Percentiles rank a stretch among this genome's conserved stretches.
These are phyloP conservation scores for Cytospora piceicola DNA, from an alignment of 2,329 filamentous ascomycete genomes.

Conservation along the genomic window DNA sequence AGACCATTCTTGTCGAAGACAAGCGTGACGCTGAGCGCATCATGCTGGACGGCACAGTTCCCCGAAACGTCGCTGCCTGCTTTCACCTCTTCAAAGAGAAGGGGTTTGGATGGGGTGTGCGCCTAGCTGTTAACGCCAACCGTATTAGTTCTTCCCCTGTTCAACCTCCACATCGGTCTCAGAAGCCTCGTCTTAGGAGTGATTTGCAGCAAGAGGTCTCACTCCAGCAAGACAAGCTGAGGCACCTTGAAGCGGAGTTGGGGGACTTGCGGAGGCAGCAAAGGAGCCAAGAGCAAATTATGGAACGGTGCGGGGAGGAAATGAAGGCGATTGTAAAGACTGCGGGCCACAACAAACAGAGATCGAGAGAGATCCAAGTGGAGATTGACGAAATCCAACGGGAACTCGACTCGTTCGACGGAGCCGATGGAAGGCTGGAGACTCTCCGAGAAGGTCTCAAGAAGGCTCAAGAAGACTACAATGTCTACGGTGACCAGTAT, in stretches of 20 bases:
- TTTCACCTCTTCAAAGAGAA: constrained; percentile 66
- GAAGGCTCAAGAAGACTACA: constrained; percentile 49
- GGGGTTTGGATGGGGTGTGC: constrained; percentile 61
- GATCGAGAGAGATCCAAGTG: constrained; percentile 64
- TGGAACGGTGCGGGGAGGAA: constrained; percentile 53
- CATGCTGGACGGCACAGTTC: constrained; percentile 67
- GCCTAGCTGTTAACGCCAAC: constrained; percentile 48
- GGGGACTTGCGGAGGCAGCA: constrained; percentile 54
- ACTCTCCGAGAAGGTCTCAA: constrained; percentile 61
- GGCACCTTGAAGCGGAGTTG: constrained; percentile 60
- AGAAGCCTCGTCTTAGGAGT: constrained; percentile 75
- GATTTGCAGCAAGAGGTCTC: constrained; percentile 49
- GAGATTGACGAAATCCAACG: constrained; percentile 56
- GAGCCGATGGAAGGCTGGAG: constrained; percentile 69
- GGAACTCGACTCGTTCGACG: constrained; percentile 68
- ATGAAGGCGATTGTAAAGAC: constrained; percentile 53
- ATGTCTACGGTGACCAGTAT: constrained; percentile 59
- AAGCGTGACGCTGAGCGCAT: constrained; percentile 68
- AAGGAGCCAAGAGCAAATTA: constrained; percentile 50
- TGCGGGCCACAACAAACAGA: constrained; percentile 50
- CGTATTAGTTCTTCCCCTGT: constrained; percentile 46
- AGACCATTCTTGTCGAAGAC: constrained; percentile 75
- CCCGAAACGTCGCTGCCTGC: constrained; percentile 71
- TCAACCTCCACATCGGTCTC: constrained; percentile 48
- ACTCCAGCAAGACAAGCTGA: constrained; percentile 52